These are phyloP conservation scores for Alternaria dauci DNA, from an alignment of 2,329 filamentous ascomycete species.

Conservation along the genomic window DNA sequence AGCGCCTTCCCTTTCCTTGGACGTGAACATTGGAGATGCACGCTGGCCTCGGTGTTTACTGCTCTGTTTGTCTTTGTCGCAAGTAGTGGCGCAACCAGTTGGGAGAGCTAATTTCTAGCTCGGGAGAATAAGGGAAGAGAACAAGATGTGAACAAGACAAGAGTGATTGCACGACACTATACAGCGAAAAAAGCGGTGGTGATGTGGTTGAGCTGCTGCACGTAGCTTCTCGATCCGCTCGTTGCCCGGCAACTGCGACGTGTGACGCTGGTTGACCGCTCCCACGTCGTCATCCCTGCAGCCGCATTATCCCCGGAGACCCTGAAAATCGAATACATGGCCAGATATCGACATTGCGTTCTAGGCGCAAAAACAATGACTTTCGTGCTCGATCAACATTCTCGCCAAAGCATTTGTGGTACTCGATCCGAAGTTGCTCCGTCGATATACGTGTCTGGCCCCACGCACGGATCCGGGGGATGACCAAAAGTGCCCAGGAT, in stretches of 20 bases:
- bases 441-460: conserved; percentile 2
- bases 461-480: conserved; percentile 1
- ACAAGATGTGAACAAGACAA: conserved; percentile 9
- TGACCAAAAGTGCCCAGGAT: background rate
- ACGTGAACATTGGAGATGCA: conserved; percentile 39
- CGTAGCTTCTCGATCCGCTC: conserved; percentile 37
- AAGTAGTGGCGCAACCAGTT: background rate
- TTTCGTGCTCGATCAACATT: background rate
- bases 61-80: conserved; percentile 25
- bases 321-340: background rate
- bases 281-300: conserved; percentile 28
- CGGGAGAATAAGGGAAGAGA: background rate
- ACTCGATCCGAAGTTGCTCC: conserved; percentile 5
- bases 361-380: background rate
- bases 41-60: conserved; percentile 17
- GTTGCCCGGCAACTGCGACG: conserved; percentile 35
- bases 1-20: conserved; percentile 48
- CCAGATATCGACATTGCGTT: background rate
- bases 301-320: conserved; percentile 18
- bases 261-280: conserved; percentile 30
- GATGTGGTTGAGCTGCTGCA: conserved; percentile 36
- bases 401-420: conserved; percentile 7
- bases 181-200: conserved; percentile 40
- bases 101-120: background rate
- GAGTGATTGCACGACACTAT: conserved; percentile 18